Evolutionary conservation across 345 rosid genomes (phyloP).

Genomic region (Alliaria petiolata): DNA sequence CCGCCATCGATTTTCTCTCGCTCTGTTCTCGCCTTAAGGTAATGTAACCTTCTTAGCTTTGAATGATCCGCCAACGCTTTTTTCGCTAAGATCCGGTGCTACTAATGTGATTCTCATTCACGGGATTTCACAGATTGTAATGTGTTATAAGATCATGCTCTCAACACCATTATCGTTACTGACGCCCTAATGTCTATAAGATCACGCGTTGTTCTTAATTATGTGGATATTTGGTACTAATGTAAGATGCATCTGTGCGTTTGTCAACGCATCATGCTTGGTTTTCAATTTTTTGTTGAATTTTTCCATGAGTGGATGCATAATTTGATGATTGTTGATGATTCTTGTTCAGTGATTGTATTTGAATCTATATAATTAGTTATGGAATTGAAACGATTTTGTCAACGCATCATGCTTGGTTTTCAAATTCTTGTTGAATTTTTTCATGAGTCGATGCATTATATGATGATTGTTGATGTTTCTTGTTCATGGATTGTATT

Average conservation of each 20-base stretch:
- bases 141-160: background rate
- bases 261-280: background rate
- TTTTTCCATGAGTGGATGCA: background rate
- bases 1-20: constrained; percentile 88
- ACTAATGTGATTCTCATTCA: background rate
- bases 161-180: background rate
- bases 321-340: background rate
- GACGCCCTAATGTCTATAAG: background rate
- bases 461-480: background rate
- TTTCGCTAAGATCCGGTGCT: background rate
- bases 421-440: background rate
- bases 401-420: background rate
- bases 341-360: background rate
- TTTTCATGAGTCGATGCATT: background rate
- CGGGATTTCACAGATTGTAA: background rate
- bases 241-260: background rate
- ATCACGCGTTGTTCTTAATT: background rate
- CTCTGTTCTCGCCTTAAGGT: constrained; percentile 93
- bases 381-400: background rate
- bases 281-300: background rate
- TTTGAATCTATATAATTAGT: background rate
- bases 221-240: background rate
- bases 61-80: background rate
- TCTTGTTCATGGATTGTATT: background rate
- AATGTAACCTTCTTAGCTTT: background rate